A percentile compares a stretch with the other conserved stretches of the same genome.
Conservation (phyloP, 2,329 filamentous ascomycete species). For the Aspergillus novofumigatus region DNA sequence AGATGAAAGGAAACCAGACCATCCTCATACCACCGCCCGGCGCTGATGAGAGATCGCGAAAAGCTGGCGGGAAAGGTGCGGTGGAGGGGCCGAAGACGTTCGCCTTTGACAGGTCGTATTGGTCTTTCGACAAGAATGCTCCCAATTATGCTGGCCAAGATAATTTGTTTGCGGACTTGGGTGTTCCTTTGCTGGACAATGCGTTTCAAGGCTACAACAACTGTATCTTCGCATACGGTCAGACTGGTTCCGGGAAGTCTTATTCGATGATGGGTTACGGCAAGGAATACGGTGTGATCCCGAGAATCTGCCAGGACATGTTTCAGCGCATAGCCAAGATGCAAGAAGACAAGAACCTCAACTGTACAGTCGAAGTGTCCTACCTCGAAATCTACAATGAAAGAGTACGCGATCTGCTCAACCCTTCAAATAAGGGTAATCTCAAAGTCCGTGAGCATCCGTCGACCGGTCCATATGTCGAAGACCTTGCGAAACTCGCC, state of each 20-base stretch:
- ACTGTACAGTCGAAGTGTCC: constrained; percentile 93
- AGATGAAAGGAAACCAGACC: constrained; percentile 93
- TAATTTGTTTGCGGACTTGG: constrained; percentile 81
- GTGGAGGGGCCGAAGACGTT: constrained; percentile 76
- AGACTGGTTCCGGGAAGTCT: constrained; percentile 96
- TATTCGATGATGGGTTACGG: constrained; percentile 99
- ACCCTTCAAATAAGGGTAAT: constrained; percentile 92
- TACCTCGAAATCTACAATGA: constrained; percentile 99
- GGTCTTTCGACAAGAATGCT: constrained; percentile 86
- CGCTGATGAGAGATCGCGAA: constrained; percentile 49
- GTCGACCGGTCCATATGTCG: constrained; percentile 94
- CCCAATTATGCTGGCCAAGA: constrained; percentile 85
- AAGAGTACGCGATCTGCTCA: constrained; percentile 88
- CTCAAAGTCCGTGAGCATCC: constrained; percentile 97
- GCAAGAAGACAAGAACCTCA: constrained; percentile 69
- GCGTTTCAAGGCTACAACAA: constrained; percentile 99
- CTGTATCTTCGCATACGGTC: constrained; percentile 98
- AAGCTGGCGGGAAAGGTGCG: constrained; percentile 56
- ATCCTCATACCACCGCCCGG: constrained; percentile 71
- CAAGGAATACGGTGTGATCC: constrained; percentile 90
- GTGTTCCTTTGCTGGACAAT: constrained; percentile 89
- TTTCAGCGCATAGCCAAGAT: constrained; percentile 76
- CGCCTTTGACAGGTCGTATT: constrained; percentile 95
- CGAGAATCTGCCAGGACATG: constrained; percentile 96
- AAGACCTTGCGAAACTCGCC: constrained; percentile 92